Conservation (phyloP, 2,329 filamentous ascomycete genomes). For the Hypoxylon sp. region DNA sequence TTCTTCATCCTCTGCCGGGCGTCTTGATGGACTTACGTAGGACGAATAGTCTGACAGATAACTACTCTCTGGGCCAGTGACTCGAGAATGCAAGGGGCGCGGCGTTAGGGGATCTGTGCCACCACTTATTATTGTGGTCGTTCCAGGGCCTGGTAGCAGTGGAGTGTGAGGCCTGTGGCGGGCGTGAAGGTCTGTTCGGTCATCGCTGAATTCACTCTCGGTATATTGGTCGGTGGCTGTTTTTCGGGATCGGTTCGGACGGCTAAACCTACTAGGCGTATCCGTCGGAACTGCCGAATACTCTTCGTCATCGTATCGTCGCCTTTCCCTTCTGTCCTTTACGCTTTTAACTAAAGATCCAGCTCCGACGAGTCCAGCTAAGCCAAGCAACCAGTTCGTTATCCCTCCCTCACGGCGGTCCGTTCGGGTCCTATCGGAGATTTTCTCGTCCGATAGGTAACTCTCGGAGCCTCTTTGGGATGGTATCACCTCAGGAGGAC, state of each 20-base stretch:
- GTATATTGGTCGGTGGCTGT: slow-evolving; percentile 46
- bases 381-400: slow-evolving; percentile 66
- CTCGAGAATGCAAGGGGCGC: slow-evolving; percentile 56
- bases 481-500: slow-evolving; percentile 58
- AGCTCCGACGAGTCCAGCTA: slow-evolving; percentile 69
- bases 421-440: slow-evolving; percentile 57
- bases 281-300: slow-evolving; percentile 71
- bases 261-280: slow-evolving; percentile 61
- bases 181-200: slow-evolving; percentile 44
- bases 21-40: slow-evolving; percentile 69
- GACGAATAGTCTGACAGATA: slow-evolving; percentile 67
- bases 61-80: slow-evolving; percentile 53
- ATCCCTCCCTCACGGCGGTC: slow-evolving; percentile 58
- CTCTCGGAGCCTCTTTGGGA: slow-evolving; percentile 65
- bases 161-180: slow-evolving; percentile 50
- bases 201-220: slow-evolving; percentile 59
- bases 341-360: slow-evolving; percentile 68
- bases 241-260: slow-evolving; percentile 44
- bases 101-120: slow-evolving; percentile 58
- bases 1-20: slow-evolving; percentile 53
- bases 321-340: slow-evolving; percentile 60
- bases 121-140: slow-evolving; percentile 58
- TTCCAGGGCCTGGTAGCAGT: slow-evolving; percentile 57
- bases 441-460: slow-evolving; percentile 71
- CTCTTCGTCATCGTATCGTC: slow-evolving; percentile 62